Base-by-base conservation (phyloP, 306 rosid genomes). In the Medicago arabica region DNA sequence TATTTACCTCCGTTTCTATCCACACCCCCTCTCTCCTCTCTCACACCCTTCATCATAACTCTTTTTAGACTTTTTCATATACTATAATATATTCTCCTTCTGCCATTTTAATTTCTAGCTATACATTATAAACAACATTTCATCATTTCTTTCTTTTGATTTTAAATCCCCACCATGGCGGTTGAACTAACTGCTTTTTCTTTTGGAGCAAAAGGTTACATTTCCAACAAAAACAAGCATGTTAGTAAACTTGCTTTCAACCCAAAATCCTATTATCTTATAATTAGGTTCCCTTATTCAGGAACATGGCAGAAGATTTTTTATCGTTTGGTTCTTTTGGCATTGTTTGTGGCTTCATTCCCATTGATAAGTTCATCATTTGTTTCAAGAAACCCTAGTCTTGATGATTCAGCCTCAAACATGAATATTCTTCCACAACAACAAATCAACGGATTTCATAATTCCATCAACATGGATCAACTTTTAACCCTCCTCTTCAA, bases 271-370 rank as follows among this genome's bases (percentile, higher is more conserved):
- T 44, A 49, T 67, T 83, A 80, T 66, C 69, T 83, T 73, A 49
- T 87, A 25, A 68, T 79, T 3, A 81, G 71, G 31, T 69, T 83
- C 44, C 81, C 90, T 1, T 67, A 15, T 25, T 85, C 72, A 19
- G 50, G 77, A 31, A 75, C 78, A 51, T 64, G 81, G 81, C n/a
- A n/a, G n/a, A 80, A 74, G 60, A 49, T 84, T 50, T 77, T 75
- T 2, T 62, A 53, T 21, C 77, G 76, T 15, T 15, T 81, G 19
- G 1, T 86, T 63, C 47, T 86, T 23, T 77, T 86, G 54, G 85
- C 87, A n/a, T 72, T 85, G 25, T 51, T 84, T 10, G n/a, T 87
- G 5, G 80, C 75, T 63, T 83, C 88, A 0, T 67, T 91, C 1
- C 82, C 85, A 2, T 74, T 81, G 72, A 49, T 81, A 53, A 54